phyloP scores from a whole-genome alignment of 2,329 filamentous ascomycete genomes.

The Cryphonectria parasitica region DNA sequence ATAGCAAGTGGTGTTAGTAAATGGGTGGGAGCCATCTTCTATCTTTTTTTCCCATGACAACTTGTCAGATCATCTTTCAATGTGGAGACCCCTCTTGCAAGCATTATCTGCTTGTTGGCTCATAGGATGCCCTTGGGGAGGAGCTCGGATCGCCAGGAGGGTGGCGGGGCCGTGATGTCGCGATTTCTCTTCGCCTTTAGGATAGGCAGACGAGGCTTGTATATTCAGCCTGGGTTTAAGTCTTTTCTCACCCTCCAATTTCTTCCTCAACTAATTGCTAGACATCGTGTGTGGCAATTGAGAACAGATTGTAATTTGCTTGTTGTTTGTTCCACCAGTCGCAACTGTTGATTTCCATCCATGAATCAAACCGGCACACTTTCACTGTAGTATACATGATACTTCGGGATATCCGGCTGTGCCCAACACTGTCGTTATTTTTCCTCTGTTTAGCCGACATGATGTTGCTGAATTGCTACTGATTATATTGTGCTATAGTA shows the following conservation, averaged over 20 bases:
- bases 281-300: no score
- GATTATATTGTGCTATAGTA: not conserved
- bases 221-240: not conserved
- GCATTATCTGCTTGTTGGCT: not conserved
- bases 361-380: no score
- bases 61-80: not conserved
- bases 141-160: not conserved
- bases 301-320: no score
- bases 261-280: no score
- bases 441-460: not conserved
- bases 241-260: no score
- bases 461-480: not conserved
- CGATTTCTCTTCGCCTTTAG: not conserved
- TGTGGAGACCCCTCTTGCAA: not conserved
- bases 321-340: no score
- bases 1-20: slow-evolving; percentile 46
- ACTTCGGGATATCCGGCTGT: no score
- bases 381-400: no score
- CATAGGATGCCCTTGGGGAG: not conserved
- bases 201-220: not conserved
- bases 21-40: no score
- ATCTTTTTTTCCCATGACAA: no score
- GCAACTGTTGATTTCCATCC: no score
- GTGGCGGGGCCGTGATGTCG: not conserved
- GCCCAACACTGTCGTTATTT: no score